phyloP scores from a whole-genome alignment of 83 land plant species.

The Thuja plicata region DNA sequence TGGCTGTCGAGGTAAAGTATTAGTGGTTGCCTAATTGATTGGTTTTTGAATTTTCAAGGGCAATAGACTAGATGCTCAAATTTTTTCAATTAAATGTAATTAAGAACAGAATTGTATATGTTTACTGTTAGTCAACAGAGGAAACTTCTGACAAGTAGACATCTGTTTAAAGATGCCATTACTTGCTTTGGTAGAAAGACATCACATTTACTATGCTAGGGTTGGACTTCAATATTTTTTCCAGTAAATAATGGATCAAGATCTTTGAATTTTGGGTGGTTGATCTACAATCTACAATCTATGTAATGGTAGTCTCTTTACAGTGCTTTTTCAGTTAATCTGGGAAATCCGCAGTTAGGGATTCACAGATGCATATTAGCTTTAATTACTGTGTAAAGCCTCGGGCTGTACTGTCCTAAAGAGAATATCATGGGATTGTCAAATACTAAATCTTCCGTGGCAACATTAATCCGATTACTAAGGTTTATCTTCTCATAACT shows the following conservation, averaged over 20 bases:
- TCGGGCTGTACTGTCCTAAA: neutral
- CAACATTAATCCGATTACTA: neutral
- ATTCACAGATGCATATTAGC: neutral
- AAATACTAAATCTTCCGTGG: neutral
- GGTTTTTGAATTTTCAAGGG: neutral
- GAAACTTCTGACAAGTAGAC: neutral
- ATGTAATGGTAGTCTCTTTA: neutral
- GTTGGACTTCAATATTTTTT: neutral
- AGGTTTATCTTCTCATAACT: neutral
- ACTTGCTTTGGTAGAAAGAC: neutral
- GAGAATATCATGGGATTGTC: neutral
- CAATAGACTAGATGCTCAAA: neutral
- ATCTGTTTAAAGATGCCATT: neutral
- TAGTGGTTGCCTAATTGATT: neutral
- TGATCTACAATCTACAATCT: neutral
- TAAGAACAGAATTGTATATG: neutral
- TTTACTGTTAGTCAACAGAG: neutral
- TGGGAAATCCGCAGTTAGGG: neutral
- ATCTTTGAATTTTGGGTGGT: neutral
- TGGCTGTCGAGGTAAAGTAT: slow-evolving; percentile 57
- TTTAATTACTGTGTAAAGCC: neutral
- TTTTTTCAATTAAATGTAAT: neutral
- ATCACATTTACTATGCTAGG: neutral
- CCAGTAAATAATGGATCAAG: neutral
- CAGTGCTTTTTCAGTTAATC: neutral